Percentiles rank a stretch among this genome's conserved stretches.
These are phyloP conservation scores for Ogataea populi-albae DNA, from an alignment of 805 yeast genomes.

Conservation along the genomic window DNA sequence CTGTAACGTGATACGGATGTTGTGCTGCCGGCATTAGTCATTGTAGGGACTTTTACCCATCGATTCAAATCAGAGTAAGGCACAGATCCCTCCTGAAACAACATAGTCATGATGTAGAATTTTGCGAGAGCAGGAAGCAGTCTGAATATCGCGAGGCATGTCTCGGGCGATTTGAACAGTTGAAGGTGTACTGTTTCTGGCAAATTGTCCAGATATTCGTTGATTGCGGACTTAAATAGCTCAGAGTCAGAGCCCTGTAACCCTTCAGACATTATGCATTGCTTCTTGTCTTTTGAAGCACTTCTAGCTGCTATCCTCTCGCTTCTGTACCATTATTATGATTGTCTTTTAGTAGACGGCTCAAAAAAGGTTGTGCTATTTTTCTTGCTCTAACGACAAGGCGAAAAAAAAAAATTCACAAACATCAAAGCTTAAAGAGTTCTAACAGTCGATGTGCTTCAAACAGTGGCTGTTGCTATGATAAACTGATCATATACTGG, in stretches of 20 bases:
- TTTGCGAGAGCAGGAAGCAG: conserved; percentile 87
- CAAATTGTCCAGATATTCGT: conserved; percentile 84
- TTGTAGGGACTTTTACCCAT: conserved; percentile 55
- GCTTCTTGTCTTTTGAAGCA: too few relatives aligned
- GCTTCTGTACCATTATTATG: too few relatives aligned
- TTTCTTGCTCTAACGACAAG: too few relatives aligned
- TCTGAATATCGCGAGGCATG: conserved; percentile 90
- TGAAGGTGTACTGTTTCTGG: conserved; percentile 84
- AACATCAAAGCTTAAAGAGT: too few relatives aligned
- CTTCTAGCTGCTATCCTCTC: too few relatives aligned
- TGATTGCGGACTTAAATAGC: conserved; percentile 67
- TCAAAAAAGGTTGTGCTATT: too few relatives aligned
- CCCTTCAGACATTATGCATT: conserved; percentile 8
- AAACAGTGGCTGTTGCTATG: too few relatives aligned
- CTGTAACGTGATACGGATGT: conserved; percentile 17
- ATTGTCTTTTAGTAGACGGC: too few relatives aligned
- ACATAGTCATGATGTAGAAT: conserved; percentile 80
- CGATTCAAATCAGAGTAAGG: conserved; percentile 64
- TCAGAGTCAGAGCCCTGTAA: conserved; percentile 18
- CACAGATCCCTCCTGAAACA: conserved; percentile 75
- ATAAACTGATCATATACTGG: too few relatives aligned
- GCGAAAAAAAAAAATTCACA: too few relatives aligned
- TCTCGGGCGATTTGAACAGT: conserved; percentile 85
- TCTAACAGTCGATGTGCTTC: too few relatives aligned
- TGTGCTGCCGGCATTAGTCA: conserved; percentile 1